Evolutionary conservation across 371 early-diverging fungal genomes (phyloP), one percentile per base, ranked within the genome.

Genomic region (Scutellospora calospora): DNA sequence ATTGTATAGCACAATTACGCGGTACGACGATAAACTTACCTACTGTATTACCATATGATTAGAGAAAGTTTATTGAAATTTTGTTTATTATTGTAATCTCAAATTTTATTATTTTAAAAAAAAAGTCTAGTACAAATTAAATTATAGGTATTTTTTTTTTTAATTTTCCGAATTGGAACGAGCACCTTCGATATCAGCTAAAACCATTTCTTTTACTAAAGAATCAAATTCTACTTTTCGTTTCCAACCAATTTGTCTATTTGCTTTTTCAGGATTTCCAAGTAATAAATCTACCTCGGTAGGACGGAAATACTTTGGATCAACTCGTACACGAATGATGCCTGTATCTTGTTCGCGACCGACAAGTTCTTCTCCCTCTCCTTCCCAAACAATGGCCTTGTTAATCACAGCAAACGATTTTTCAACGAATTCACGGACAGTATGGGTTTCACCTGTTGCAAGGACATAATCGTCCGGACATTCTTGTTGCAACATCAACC

Each of bases 401-500:
- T 90, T 91, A 22, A 92, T 90, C 54, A 89, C 90, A 69, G 87
- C 87, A 85, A 96, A 96, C 0, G 95, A 91, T 85, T 94, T 94
- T 83, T 94, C 95, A 16, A 94, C 90, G 85, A 93, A 96, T 82
- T 92, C 91, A 49, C 93, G 88, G n/a, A 96, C 95, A 45, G 95
- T 91, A 85, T 95, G 94, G 63, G 93, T 94, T 87, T 95, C 95
- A 69, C 94, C 94, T 8, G 96, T 95, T 14, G 96, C 94, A 80
- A 96, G 85, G 16, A 96, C 95, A 84, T 90, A 96, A 84, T 96
- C 96, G 27, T 95, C 91, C 16, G 95, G 92, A 14, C 83, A 57
- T 16, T 94, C 92, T 83, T 95, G 94, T 84, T 95, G 96, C 12
- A 96, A 87, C 94, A 96, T 96, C 74, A 91, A 86, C 94, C 95